phyloP scores from a whole-genome alignment of 2,329 filamentous ascomycete species.

The Nemania abortiva region DNA sequence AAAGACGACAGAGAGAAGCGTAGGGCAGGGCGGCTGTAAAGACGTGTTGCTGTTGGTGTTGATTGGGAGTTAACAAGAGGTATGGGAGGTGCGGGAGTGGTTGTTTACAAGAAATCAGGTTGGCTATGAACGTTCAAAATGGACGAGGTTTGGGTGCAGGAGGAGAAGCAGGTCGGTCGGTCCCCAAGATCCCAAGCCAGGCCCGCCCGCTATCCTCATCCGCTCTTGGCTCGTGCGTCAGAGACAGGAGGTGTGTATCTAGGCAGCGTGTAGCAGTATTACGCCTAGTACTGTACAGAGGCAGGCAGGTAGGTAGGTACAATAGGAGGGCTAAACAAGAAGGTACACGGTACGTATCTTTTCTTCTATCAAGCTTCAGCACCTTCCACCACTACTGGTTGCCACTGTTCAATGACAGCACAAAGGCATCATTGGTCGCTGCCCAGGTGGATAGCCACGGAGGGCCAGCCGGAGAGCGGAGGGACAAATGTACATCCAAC shows the following conservation, averaged over 20 bases:
- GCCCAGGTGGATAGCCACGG: constrained; percentile 2
- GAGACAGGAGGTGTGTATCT: constrained; percentile 26
- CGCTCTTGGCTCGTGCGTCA: constrained; percentile 39
- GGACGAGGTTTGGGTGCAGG: constrained; percentile 46
- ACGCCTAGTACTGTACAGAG: neutral
- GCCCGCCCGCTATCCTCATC: constrained; percentile 34
- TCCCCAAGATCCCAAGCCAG: constrained; percentile 36
- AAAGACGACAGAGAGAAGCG: constrained; percentile 15
- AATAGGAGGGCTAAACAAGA: neutral
- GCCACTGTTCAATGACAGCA: constrained; percentile 35
- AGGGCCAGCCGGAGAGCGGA: constrained; percentile 16
- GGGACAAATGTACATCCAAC: constrained; percentile 17
- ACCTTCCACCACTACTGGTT: constrained; percentile 24
- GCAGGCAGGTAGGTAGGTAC: constrained; percentile 4
- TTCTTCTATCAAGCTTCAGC: constrained; percentile 22
- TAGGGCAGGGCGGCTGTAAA: constrained; percentile 7
- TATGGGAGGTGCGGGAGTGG: constrained; percentile 43
- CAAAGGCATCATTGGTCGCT: constrained; percentile 39
- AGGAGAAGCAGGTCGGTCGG: constrained; percentile 38
- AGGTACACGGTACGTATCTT: constrained; percentile 23
- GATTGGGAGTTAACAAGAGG: constrained; percentile 30
- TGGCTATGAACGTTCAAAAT: constrained; percentile 49
- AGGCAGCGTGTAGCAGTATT: neutral
- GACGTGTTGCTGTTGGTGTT: constrained; percentile 21
- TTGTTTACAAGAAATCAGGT: constrained; percentile 48